phyloP scores from a whole-genome alignment of 2,329 filamentous ascomycete species.

The Paecilomyces fulvus region DNA sequence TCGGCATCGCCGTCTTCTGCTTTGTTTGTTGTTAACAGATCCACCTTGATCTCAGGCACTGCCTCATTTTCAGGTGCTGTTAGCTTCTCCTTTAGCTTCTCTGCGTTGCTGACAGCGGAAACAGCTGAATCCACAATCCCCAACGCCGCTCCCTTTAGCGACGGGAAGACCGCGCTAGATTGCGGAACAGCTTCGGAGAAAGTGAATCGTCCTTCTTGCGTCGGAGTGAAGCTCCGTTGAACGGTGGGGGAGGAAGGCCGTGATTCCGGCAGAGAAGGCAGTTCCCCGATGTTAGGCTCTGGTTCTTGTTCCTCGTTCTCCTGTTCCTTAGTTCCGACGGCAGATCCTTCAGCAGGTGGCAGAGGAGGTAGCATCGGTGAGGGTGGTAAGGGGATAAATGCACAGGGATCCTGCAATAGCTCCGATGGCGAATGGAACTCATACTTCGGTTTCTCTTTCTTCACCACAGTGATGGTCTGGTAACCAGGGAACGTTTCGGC shows the following conservation, averaged over 20 bases:
- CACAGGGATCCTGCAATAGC: constrained; percentile 31
- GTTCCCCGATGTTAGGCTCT: constrained; percentile 9
- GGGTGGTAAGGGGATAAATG: constrained; percentile 15
- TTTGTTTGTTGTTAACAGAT: neutral
- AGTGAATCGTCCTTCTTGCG: neutral
- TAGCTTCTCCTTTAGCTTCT: neutral
- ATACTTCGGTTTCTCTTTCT: constrained; percentile 34
- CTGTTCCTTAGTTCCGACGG: constrained; percentile 15
- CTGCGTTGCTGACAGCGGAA: constrained; percentile 6
- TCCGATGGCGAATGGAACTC: constrained; percentile 41
- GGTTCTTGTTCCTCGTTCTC: constrained; percentile 10
- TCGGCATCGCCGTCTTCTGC: neutral
- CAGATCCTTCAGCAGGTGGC: constrained; percentile 24
- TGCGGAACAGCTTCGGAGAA: neutral
- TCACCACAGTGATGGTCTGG: constrained; percentile 15
- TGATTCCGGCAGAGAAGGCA: constrained; percentile 11
- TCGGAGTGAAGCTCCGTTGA: neutral
- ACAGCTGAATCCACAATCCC: constrained; percentile 16
- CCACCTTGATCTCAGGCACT: neutral
- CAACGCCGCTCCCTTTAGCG: neutral
- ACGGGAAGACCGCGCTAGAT: neutral
- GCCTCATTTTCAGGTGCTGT: neutral
- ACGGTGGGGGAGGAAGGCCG: constrained; percentile 12
- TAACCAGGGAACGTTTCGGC: constrained; percentile 47
- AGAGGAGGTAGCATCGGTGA: constrained; percentile 15